phyloP scores from a whole-genome alignment of 495 filamentous ascomycete species.

The Neurospora hispaniola region DNA sequence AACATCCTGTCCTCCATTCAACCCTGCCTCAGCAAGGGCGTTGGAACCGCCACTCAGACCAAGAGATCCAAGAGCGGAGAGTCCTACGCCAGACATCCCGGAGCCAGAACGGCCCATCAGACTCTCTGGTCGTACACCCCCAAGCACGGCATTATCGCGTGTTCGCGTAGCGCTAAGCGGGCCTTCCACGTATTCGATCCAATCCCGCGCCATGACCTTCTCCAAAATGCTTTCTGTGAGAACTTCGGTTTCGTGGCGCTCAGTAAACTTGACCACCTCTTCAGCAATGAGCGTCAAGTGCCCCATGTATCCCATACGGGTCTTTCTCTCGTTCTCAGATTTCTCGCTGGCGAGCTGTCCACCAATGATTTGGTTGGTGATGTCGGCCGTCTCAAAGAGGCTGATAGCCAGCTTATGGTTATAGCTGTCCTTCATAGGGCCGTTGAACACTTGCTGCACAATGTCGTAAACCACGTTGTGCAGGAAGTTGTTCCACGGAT shows the following conservation, averaged over 20 bases:
- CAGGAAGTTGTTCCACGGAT: slow-evolving; percentile 99
- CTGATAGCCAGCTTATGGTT: slow-evolving; percentile 90
- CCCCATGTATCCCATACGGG: slow-evolving; percentile 96
- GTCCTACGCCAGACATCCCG: slow-evolving; percentile 29
- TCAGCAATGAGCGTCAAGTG: slow-evolving; percentile 96
- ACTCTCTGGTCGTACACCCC: slow-evolving; percentile 79
- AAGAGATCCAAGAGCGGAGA: slow-evolving; percentile 34
- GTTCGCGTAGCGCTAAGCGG: slow-evolving; percentile 89
- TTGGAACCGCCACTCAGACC: slow-evolving; percentile 48
- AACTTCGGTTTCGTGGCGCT: slow-evolving; percentile 81
- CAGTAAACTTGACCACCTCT: slow-evolving; percentile 97
- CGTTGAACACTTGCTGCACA: slow-evolving; percentile 98
- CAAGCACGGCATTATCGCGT: slow-evolving; percentile 96
- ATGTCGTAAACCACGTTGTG: slow-evolving; percentile 99
- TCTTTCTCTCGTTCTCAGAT: slow-evolving; percentile 68
- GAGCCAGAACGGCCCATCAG: slow-evolving; percentile 12
- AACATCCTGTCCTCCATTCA: slow-evolving; percentile 63
- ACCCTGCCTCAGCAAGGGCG: slow-evolving; percentile 67
- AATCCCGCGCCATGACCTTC: slow-evolving; percentile 74
- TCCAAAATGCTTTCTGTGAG: slow-evolving; percentile 78
- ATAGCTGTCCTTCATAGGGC: slow-evolving; percentile 90
- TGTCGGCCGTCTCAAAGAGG: slow-evolving; percentile 78
- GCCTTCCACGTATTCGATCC: slow-evolving; percentile 93
- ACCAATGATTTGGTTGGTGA: slow-evolving; percentile 84
- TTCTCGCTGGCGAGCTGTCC: slow-evolving; percentile 82